Conservation (phyloP, 192 early-diverging fungal genomes). For the Coemansia sp. region DNA sequence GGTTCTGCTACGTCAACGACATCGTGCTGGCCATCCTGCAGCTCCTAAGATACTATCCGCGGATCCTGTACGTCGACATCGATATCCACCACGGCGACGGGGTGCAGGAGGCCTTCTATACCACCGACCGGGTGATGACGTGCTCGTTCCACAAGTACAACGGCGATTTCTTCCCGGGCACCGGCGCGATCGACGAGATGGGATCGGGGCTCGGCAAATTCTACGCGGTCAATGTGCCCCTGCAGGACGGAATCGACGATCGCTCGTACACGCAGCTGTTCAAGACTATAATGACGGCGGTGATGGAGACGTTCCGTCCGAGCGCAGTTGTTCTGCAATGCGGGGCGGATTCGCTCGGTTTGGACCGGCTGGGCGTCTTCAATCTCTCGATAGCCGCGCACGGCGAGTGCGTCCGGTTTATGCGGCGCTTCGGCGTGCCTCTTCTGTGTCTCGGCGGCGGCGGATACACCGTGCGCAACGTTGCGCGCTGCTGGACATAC, state of each 20-base stretch:
- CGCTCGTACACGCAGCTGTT: conserved; percentile 68
- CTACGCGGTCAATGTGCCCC: conserved; percentile 92
- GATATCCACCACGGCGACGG: conserved; percentile 95
- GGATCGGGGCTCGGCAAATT: conserved; percentile 86
- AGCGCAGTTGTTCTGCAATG: conserved; percentile 93
- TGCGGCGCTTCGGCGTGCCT: conserved; percentile 89
- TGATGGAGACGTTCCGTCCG: conserved; percentile 92
- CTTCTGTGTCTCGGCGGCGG: conserved; percentile 93
- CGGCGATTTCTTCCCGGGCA: conserved; percentile 95
- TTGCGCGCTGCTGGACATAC: conserved; percentile 92
- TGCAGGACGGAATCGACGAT: conserved; percentile 95
- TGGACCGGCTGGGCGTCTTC: conserved; percentile 93
- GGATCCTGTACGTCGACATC: conserved; percentile 93
- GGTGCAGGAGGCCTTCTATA: conserved; percentile 93
- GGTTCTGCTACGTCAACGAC: conserved; percentile 96
- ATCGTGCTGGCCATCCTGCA: conserved; percentile 84
- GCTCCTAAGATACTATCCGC: conserved; percentile 70
- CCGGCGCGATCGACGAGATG: conserved; percentile 86
- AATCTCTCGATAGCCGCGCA: conserved; percentile 92
- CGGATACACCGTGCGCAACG: conserved; percentile 98
- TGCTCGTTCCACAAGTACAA: conserved; percentile 94
- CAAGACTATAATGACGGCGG: conserved; percentile 81
- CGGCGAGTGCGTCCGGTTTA: conserved; percentile 86
- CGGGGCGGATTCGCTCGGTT: conserved; percentile 94
- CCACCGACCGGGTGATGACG: conserved; percentile 93